Base-by-base conservation (phyloP, 371 early-diverging fungal genomes). In the Chytridium lagenaria region DNA sequence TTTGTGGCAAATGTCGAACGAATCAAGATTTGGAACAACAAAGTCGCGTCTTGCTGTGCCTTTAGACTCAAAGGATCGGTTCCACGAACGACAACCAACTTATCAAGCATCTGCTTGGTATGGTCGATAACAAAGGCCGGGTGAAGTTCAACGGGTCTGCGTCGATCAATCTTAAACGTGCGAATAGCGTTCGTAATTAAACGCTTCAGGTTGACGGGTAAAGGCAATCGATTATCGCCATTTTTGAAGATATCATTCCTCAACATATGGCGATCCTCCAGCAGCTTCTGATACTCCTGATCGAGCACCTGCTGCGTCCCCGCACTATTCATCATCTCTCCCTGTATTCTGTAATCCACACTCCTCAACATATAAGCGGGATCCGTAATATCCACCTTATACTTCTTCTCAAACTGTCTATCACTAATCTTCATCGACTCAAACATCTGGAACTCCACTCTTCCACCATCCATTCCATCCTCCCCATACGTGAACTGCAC, bases 401-500 rank as follows among this genome's bases (percentile, higher is more conserved):
- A 98, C 81, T 87, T 91, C 59, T 85, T 83, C 72, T 91, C 91
- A 77, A 97, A 97, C 31, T 89, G 81, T 0, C 69, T 75, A 79
- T 96, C 86, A 40, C 84, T 83, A 72, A 91, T 84, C 65, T 86
- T 82, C 73, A 98, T 83, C 36, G 90, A 82, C 31, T 84, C 86
- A 40, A 99, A 76, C 40, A 83, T 88, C 78, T 98, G 98, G 63
- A 82, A 87, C 86, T 99, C 99, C 34, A 99, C 91, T 69, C 83
- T 85, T 64, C 91, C 92, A 28, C 94, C 98, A 85, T 99, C 99
- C 94, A 98, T 94, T 50, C 98, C 98, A 80, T 99, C 99, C 79
- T 99, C 99, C 70, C 98, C 99, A 83, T 99, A 99, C 55, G 89
- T 89, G 84, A 98, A 98, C 84, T 99, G 96, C 30, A 98, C 87